Evolutionary conservation across 2,329 filamentous ascomycete genomes (phyloP).

Genomic region (Colletotrichum sp.): DNA sequence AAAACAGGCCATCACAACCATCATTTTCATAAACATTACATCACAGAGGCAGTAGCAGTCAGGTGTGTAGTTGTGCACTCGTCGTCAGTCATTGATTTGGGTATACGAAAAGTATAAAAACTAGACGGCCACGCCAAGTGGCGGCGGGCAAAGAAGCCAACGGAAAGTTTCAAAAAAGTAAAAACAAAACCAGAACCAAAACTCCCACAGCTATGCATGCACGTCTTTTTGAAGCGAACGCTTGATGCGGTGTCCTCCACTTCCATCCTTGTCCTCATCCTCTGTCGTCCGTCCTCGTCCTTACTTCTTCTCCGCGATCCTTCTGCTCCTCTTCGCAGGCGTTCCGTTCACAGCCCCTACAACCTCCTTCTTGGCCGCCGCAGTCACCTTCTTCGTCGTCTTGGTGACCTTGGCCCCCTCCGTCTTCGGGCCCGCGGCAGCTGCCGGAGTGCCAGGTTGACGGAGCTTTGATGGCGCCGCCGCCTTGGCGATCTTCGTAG

Average conservation of each 20-base stretch:
- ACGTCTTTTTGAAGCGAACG: neutral
- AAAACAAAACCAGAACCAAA: neutral
- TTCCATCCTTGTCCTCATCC: neutral
- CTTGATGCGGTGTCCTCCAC: neutral
- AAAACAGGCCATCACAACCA: no score
- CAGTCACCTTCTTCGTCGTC: neutral
- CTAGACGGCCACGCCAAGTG: no score
- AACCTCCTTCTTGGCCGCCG: constrained; percentile 12
- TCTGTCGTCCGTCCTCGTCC: neutral
- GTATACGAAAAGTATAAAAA: no score
- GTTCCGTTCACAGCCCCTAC: constrained; percentile 15
- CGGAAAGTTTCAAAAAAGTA: neutral
- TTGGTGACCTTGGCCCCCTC: constrained; percentile 35
- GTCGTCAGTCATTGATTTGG: constrained; percentile 1
- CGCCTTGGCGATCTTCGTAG: neutral
- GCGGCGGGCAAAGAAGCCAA: neutral
- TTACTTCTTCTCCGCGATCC: constrained; percentile 1
- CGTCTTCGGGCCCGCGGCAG: constrained; percentile 26
- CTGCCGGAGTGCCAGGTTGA: neutral
- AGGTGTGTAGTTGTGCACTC: no score
- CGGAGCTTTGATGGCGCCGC: neutral
- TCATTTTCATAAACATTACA: no score
- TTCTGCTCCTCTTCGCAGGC: neutral
- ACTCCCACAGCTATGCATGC: neutral
- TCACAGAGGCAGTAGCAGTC: no score